These are phyloP conservation scores for Parietaria judaica DNA, from an alignment of 306 rosid species.

Conservation along the genomic window DNA sequence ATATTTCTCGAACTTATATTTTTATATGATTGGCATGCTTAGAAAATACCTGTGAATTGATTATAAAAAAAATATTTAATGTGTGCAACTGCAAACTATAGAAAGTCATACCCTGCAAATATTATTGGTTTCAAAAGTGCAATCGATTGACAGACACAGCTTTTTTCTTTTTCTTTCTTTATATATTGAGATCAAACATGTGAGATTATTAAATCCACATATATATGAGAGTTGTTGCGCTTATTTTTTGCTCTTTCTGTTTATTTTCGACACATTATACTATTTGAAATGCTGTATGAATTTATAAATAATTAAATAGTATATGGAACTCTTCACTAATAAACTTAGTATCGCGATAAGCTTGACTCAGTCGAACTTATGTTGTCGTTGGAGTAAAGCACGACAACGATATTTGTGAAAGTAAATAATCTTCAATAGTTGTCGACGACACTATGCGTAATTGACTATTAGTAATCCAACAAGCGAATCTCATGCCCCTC, in stretches of 20 bases:
- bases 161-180: background rate
- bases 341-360: too few species aligned
- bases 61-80: background rate
- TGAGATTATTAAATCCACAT: background rate
- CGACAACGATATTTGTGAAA: too few species aligned
- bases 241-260: background rate
- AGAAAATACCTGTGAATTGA: background rate
- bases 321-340: too few species aligned
- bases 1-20: background rate
- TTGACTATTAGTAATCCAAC: too few species aligned
- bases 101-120: conserved; percentile 5
- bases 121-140: background rate
- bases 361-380: too few species aligned
- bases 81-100: background rate
- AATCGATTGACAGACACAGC: conserved; percentile 1
- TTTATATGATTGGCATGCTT: background rate
- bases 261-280: background rate
- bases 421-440: too few species aligned
- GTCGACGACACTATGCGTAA: too few species aligned
- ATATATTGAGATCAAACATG: background rate
- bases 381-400: too few species aligned
- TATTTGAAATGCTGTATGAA: too few species aligned
- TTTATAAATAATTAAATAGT: too few species aligned
- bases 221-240: background rate
- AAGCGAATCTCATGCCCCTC: too few species aligned